These are phyloP conservation scores for Cupressus sempervirens DNA, from an alignment of 75 land plant species.

Conservation along the genomic window DNA sequence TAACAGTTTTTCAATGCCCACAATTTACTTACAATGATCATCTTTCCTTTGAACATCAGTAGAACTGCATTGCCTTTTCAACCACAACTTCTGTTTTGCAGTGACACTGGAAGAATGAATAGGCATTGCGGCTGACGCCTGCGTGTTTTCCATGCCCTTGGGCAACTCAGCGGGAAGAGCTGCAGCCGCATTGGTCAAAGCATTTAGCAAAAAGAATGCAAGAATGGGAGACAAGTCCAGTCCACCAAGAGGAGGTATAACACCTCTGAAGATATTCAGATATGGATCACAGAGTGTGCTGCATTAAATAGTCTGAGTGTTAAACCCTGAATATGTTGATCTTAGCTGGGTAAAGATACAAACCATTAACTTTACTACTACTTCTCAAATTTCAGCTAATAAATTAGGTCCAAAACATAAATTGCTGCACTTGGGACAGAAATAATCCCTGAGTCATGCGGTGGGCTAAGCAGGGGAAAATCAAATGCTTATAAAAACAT, in stretches of 20 bases:
- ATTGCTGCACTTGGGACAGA: neutral
- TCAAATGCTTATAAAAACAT: neutral
- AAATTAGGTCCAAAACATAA: neutral
- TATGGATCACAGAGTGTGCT: conserved; percentile 96
- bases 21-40: neutral
- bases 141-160: conserved; percentile 9
- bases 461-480: neutral
- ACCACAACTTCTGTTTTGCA: conserved; percentile 42
- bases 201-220: conserved; percentile 85
- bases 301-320: conserved; percentile 21
- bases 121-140: neutral
- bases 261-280: conserved; percentile 94
- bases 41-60: conserved; percentile 4
- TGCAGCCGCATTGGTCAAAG: conserved; percentile 84
- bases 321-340: conserved; percentile 2
- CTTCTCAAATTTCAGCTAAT: neutral
- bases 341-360: neutral
- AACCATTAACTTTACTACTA: neutral
- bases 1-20: neutral
- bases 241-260: conserved; percentile 88
- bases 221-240: conserved; percentile 92
- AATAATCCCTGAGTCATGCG: neutral
- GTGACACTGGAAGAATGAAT: conserved; percentile 16
- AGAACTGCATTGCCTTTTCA: conserved; percentile 29
- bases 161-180: conserved; percentile 97